These are phyloP conservation scores for Royoungia palumana DNA, from an alignment of 768 basidiomycete genomes.

Conservation along the genomic window DNA sequence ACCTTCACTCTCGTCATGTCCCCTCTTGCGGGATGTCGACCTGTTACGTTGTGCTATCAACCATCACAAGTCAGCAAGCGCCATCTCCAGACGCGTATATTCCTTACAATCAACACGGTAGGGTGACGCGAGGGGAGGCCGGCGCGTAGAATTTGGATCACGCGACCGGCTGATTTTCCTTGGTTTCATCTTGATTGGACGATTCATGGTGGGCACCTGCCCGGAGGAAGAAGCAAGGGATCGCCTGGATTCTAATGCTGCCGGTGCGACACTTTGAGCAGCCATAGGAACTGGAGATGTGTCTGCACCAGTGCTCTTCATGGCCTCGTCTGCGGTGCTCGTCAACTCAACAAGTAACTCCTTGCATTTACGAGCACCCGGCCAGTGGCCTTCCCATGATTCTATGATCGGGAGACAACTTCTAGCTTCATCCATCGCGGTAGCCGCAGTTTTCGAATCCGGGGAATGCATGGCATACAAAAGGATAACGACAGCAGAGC, in stretches of 20 bases:
- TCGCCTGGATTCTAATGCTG: constrained; percentile 49
- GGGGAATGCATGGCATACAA: constrained; percentile 83
- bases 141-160: constrained; percentile 51
- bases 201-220: constrained; percentile 44
- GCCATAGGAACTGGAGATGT: constrained; percentile 22
- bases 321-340: constrained; percentile 66
- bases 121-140: constrained; percentile 57
- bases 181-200: constrained; percentile 47
- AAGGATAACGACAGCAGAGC: constrained; percentile 81
- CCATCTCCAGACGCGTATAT: background rate
- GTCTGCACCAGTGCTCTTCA: constrained; percentile 33
- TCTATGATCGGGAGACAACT: constrained; percentile 67
- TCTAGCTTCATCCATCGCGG: constrained; percentile 82
- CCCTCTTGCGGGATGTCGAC: constrained; percentile 73
- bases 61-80: constrained; percentile 16
- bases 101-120: constrained; percentile 64
- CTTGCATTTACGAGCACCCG: constrained; percentile 84
- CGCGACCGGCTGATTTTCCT: constrained; percentile 57
- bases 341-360: constrained; percentile 70
- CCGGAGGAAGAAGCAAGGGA: constrained; percentile 47
- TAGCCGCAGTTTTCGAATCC: constrained; percentile 58
- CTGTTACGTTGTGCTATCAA: constrained; percentile 60
- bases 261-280: constrained; percentile 28
- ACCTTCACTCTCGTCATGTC: constrained; percentile 60
- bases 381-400: constrained; percentile 85